Evolutionary conservation across 208 protist species (phyloP), one percentile per base, ranked within the genome.

Genomic region (Crithidia sp.): DNA sequence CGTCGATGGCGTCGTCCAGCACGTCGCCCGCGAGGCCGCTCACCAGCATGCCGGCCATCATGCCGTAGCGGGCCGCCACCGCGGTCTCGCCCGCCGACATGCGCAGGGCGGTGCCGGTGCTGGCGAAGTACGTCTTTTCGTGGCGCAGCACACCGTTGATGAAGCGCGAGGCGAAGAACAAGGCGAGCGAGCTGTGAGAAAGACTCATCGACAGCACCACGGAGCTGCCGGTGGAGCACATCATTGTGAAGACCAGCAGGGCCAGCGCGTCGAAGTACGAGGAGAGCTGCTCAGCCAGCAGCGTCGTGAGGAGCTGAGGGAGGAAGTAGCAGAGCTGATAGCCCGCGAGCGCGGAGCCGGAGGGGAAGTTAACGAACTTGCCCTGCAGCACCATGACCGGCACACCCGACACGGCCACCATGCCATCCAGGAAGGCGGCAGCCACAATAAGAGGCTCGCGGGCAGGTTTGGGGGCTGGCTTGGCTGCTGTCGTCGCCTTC

Each of bases 121-220:
- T 62, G 5, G 28, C 67, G 17, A 83, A 84, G 50, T 84, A 76
- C 28, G 73, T 74, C 61, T 90, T 90, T 8, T 74, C 68, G 49
- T 95, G 90, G 2, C 83, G 76, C 57, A 93, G 82, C 7, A 90
- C 5, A 28, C 90, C 90, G 61, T 77, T 89, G 19, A 93, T 0
- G 12, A 90, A 54, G 50, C 86, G 82, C 43, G 88, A 43, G n/a
- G 74, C 19, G 3, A 89, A 79, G 58, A 89, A 93, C 17, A 95
- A 67, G 40, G 65, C 58, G 10, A 90, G 55, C 3, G 86, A 80
- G 28, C 77, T 37, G 5, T 53, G 65, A 44, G 75, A 69, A 65
- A 83, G 70, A 62, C 85, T 80, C 37, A 87, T 54, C 36, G 67
- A 49, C 14, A 68, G 55, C 6, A 91, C 39, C 3, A 78, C 68